phyloP scores from a whole-genome alignment of 1,284 basidiomycete genomes.

The Amylostereum areolatum region DNA sequence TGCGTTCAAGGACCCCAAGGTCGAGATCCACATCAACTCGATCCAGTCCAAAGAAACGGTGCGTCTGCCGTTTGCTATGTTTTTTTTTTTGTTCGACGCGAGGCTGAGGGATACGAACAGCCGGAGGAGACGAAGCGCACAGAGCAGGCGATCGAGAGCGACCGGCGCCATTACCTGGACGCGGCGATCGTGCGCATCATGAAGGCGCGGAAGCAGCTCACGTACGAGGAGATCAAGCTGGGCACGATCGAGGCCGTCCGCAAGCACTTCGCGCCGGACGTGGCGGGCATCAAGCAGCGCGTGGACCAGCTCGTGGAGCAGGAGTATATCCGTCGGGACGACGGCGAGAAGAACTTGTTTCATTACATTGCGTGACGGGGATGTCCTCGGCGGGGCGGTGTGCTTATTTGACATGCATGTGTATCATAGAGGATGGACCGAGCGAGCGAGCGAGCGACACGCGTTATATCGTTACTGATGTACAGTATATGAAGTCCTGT shows the following conservation, averaged over 20 bases:
- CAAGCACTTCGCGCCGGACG: conserved; percentile 68
- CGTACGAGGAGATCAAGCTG: conserved; percentile 72
- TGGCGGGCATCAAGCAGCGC: conserved; percentile 78
- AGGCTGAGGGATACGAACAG: too few species aligned
- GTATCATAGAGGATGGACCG: too few species aligned
- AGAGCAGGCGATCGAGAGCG: conserved; percentile 79
- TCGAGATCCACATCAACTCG: conserved; percentile 90
- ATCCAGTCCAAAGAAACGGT: conserved; percentile 93
- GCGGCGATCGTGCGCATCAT: conserved; percentile 94
- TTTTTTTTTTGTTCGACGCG: conserved; percentile 4
- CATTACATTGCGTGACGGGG: conserved; percentile 72
- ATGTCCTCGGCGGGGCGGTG: too few species aligned
- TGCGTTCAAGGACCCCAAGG: conserved; percentile 74
- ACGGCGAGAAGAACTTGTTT: conserved; percentile 64
- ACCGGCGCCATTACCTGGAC: conserved; percentile 83
- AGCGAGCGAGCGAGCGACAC: too few species aligned
- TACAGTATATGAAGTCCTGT: too few species aligned
- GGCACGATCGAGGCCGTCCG: conserved; percentile 79
- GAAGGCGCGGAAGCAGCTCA: conserved; percentile 83
- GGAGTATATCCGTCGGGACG: conserved; percentile 80
- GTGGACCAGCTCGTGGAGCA: conserved; percentile 79
- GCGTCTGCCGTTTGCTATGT: conserved; percentile 23
- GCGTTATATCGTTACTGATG: too few species aligned
- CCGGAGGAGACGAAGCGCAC: conserved; percentile 84
- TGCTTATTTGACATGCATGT: too few species aligned